Conservation (phyloP, 2,329 filamentous ascomycete genomes). For the Exophiala bonariae region DNA sequence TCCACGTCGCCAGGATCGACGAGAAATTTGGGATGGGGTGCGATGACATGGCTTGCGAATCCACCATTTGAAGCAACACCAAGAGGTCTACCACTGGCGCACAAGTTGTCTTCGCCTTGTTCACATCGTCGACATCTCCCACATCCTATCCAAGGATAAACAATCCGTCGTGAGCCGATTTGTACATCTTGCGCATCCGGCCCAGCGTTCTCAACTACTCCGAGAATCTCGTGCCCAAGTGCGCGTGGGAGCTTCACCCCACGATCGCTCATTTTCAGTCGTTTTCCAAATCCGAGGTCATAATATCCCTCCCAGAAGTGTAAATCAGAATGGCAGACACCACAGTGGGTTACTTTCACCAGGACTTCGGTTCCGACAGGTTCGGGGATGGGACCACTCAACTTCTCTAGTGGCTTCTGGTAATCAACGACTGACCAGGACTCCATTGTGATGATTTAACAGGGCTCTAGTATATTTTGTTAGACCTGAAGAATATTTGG, state of each 20-base stretch:
- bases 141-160: conserved; percentile 19
- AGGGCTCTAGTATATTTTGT: background rate
- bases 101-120: conserved; percentile 14
- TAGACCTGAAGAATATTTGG: too few species aligned
- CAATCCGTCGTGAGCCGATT: conserved; percentile 5
- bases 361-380: conserved; percentile 60
- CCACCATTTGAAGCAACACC: conserved; percentile 11
- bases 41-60: conserved; percentile 17
- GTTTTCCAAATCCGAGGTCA: conserved; percentile 30
- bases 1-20: conserved; percentile 13
- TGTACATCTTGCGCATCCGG: conserved; percentile 4
- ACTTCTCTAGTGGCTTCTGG: conserved; percentile 17
- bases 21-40: conserved; percentile 19
- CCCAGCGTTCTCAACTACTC: conserved; percentile 45
- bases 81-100: background rate
- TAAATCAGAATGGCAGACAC: conserved; percentile 65
- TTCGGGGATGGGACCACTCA: conserved; percentile 7
- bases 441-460: conserved; percentile 8
- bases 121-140: conserved; percentile 12
- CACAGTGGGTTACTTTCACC: conserved; percentile 64
- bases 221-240: conserved; percentile 65
- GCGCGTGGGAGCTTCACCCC: conserved; percentile 41
- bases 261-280: conserved; percentile 30
- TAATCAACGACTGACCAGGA: conserved; percentile 11
- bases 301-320: conserved; percentile 53